Evolutionary conservation across 2,329 filamentous ascomycete genomes (phyloP).

Genomic region (Lojkania enalia): DNA sequence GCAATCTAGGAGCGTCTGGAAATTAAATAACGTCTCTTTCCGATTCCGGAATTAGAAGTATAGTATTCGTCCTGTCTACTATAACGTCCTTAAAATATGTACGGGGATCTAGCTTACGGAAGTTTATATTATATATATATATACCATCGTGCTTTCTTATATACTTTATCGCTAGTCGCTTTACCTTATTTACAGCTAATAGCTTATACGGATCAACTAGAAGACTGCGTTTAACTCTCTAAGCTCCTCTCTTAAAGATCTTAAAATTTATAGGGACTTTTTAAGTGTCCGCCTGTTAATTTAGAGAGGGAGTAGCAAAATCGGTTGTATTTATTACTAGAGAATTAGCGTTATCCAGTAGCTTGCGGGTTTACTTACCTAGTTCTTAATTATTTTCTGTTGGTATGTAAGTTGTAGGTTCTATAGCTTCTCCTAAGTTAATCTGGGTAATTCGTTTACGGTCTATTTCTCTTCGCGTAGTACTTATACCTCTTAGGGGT

Average conservation of each 20-base stretch:
- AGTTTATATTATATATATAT: conserved; percentile 14
- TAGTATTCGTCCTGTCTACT: conserved; percentile 10
- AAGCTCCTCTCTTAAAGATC: conserved; percentile 6
- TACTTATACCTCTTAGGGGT: conserved; percentile 10
- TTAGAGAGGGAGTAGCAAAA: conserved; percentile 4
- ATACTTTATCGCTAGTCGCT: conserved; percentile 12
- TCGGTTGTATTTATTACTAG: conserved; percentile 7
- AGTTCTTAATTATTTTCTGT: conserved; percentile 8
- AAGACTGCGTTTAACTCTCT: conserved; percentile 6
- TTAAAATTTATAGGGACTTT: conserved; percentile 11
- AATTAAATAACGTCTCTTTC: conserved; percentile 1
- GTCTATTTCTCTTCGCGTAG: too few relatives aligned
- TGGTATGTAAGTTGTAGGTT: conserved; percentile 2
- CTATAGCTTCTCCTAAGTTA: conserved; percentile 9
- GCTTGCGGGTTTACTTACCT: conserved; percentile 6
- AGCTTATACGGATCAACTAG: conserved; percentile 6
- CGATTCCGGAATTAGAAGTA: conserved; percentile 1
- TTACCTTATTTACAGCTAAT: conserved; percentile 9
- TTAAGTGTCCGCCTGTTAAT: conserved; percentile 7
- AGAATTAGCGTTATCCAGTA: conserved; percentile 8
- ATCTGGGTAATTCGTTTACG: conserved; percentile 6
- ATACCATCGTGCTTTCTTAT: conserved; percentile 14
- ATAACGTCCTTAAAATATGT: conserved; percentile 13
- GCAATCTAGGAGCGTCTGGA: background rate
- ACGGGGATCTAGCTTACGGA: conserved; percentile 11